Conservation (phyloP, 345 rosid species). For the Mercurialis annua region DNA sequence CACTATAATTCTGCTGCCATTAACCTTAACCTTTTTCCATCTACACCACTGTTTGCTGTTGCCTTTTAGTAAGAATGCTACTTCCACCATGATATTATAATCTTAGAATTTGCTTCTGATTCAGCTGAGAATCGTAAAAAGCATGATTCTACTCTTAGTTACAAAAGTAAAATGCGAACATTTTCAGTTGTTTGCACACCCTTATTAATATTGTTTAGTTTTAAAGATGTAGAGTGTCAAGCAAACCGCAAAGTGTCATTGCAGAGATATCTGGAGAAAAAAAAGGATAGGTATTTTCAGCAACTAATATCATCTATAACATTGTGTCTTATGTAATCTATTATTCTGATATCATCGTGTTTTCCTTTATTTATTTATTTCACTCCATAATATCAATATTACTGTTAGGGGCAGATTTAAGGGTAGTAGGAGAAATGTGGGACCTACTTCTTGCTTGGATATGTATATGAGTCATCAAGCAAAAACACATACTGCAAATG, state of each 20-base stretch:
- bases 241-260: slow-evolving; percentile 55
- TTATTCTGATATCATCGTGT: not conserved
- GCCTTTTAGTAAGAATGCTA: not conserved
- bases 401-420: slow-evolving; percentile 55
- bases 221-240: slow-evolving; percentile 66
- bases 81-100: not conserved
- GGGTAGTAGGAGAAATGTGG: slow-evolving; percentile 47
- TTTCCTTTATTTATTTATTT: slow-evolving; percentile 3
- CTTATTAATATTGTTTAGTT: slow-evolving; percentile 22
- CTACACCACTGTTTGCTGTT: not conserved
- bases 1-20: not conserved
- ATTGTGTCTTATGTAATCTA: not conserved
- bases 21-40: too few species aligned
- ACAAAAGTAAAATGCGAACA: not conserved
- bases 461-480: slow-evolving; percentile 50
- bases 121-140: not conserved
- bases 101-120: not conserved
- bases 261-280: slow-evolving; percentile 76
- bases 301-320: slow-evolving; percentile 12
- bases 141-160: not conserved
- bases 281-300: slow-evolving; percentile 63
- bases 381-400: too few species aligned
- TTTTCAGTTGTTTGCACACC: not conserved
- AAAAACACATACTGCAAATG: slow-evolving; percentile 41
- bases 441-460: slow-evolving; percentile 49